phyloP scores from a whole-genome alignment of 768 basidiomycete species.

The Leccinum pellstonianum region DNA sequence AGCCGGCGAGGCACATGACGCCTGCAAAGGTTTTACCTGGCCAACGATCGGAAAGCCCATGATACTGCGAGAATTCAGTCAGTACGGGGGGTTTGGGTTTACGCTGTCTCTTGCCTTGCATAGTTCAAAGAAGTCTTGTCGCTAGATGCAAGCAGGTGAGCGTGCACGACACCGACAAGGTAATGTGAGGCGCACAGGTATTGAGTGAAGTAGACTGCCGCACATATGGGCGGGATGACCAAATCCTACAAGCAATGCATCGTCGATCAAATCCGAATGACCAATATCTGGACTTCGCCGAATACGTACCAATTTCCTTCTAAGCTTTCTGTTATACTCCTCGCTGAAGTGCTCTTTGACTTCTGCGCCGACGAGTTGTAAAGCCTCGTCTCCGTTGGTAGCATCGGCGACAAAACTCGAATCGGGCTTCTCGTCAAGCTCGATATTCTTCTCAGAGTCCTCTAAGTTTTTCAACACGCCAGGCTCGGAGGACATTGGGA shows the following conservation, averaged over 20 bases:
- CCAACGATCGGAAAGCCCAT: slow-evolving; percentile 68
- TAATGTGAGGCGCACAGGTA: slow-evolving; percentile 46
- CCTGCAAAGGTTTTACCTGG: slow-evolving; percentile 38
- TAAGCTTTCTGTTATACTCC: slow-evolving; percentile 55
- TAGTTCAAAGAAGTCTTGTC: slow-evolving; percentile 73
- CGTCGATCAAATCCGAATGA: background rate
- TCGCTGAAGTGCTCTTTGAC: slow-evolving; percentile 53
- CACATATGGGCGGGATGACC: slow-evolving; percentile 54
- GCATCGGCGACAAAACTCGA: slow-evolving; percentile 35
- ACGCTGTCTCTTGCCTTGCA: slow-evolving; percentile 46
- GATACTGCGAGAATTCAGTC: slow-evolving; percentile 38
- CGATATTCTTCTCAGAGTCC: slow-evolving; percentile 22
- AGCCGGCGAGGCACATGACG: slow-evolving; percentile 1
- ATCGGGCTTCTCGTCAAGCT: slow-evolving; percentile 34
- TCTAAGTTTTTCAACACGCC: slow-evolving; percentile 9
- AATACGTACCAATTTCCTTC: slow-evolving; percentile 53
- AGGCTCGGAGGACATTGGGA: slow-evolving; percentile 21
- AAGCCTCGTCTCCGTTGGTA: slow-evolving; percentile 55
- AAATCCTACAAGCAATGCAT: slow-evolving; percentile 38
- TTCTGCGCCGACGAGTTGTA: slow-evolving; percentile 56
- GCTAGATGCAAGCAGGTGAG: slow-evolving; percentile 31
- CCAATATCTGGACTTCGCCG: background rate
- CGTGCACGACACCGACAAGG: background rate
- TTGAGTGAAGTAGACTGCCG: slow-evolving; percentile 68
- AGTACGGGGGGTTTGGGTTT: background rate